phyloP scores from a whole-genome alignment of 179 eudicot genomes.

The Drosera spatulata region DNA sequence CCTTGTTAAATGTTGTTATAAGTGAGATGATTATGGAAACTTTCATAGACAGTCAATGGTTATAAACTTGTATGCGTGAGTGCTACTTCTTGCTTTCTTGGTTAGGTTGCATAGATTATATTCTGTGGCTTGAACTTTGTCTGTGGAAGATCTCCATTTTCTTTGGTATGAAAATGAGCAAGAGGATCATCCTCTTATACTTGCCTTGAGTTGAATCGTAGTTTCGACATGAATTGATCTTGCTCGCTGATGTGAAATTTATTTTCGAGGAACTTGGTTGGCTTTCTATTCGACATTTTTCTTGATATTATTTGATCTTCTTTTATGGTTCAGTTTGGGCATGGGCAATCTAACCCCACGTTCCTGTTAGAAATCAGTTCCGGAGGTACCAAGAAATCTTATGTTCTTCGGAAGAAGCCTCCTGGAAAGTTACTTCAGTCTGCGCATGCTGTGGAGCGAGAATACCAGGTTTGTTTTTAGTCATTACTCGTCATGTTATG shows the following conservation, averaged over 20 bases:
- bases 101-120: too few relatives aligned
- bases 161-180: background rate
- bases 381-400: slow-evolving; percentile 33
- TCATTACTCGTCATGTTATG: background rate
- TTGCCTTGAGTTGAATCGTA: too few relatives aligned
- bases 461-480: slow-evolving; percentile 55
- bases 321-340: slow-evolving; percentile 56
- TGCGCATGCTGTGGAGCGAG: slow-evolving; percentile 99
- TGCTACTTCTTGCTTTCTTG: too few relatives aligned
- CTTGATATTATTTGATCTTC: background rate
- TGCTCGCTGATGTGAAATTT: background rate
- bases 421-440: slow-evolving; percentile 75
- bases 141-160: background rate
- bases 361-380: slow-evolving; percentile 56
- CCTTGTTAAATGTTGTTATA: too few relatives aligned
- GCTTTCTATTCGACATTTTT: background rate
- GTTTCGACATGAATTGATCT: background rate
- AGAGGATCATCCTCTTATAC: background rate
- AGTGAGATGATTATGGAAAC: too few relatives aligned
- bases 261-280: background rate
- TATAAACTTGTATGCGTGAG: too few relatives aligned
- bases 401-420: slow-evolving; percentile 92
- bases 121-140: background rate
- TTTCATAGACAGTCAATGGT: too few relatives aligned
- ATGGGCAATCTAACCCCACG: slow-evolving; percentile 97